Base-by-base conservation (phyloP, 805 yeast species). In the Blastobotrys chiropterorum region DNA sequence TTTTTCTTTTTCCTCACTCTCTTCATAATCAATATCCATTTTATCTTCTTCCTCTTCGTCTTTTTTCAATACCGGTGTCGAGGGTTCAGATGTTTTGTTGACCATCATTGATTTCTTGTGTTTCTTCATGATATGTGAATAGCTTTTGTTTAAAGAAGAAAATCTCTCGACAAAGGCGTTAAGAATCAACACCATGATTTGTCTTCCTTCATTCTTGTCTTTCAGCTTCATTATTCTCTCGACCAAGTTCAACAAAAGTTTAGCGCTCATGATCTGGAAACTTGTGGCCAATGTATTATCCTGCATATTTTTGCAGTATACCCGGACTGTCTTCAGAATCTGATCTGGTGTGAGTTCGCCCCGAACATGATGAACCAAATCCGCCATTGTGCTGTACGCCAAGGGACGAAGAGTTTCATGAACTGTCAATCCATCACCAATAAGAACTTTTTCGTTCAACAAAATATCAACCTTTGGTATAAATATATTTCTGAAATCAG, bases 191-290 rank as follows among this genome's bases (percentile, higher is more conserved):
- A 94, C 80, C 70, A 90, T 79, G 49, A 95, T 72, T 65, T 89
- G 95, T 50, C 94, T 75, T 2, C 89, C 86, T 56, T 94, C 96
- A 22, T 80, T 77, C 58, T 86, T 86, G 49, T 86, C 85, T 41
- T 86, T 90, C 59, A 90, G 68, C 61, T 86, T 85, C 78, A 86
- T 77, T 40, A 94, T 85, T 44, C 95, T 74, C 59, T 95, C 99
- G 17, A 94, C 92, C 60, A 95, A 72, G 66, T 94, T 95, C 56
- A 92, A 69, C 31, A 94, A 69, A 31, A 94, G 72, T 68, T 90
- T 92, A 2, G 97, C 96, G 69, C 97, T 86, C 97, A 94, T 90
- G 7, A 90, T 86, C 67, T 95, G 98, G 38, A 90, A 96, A 4
- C 95, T 86, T 55, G 88, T 76, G 0, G 95, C 94, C 56, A 94